phyloP scores from a whole-genome alignment of 225 moss, liverwort and hornwort species.

The Marchantia polymorpha region DNA sequence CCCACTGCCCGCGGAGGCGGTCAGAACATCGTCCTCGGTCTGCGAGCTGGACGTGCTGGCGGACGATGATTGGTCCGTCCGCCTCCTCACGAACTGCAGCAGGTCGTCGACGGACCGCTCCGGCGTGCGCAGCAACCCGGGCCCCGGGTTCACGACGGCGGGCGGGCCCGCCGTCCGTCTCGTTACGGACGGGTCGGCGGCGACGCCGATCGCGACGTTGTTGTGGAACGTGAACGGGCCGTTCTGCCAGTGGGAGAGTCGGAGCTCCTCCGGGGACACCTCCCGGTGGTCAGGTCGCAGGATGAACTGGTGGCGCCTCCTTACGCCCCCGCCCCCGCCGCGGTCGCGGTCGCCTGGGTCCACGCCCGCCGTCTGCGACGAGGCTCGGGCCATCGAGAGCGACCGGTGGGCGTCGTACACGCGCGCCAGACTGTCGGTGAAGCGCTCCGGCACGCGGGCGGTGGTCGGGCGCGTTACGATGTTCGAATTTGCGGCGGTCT shows the following conservation, averaged over 20 bases:
- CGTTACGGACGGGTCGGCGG: background rate
- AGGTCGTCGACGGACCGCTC: background rate
- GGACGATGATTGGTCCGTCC: background rate
- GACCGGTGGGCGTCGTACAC: background rate
- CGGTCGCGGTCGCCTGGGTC: background rate
- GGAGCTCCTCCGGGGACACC: constrained; percentile 5
- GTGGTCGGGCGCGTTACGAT: background rate
- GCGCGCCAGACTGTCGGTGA: background rate
- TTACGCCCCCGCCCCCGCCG: background rate
- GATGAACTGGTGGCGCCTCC: constrained; percentile 3
- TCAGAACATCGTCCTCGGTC: background rate
- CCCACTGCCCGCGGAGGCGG: too few species aligned
- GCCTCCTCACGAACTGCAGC: background rate
- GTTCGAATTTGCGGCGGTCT: background rate
- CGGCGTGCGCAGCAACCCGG: background rate
- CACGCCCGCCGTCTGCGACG: background rate
- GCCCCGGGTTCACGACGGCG: background rate
- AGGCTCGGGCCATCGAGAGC: background rate
- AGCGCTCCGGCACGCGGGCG: background rate
- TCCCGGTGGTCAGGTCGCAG: background rate
- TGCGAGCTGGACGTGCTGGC: constrained; percentile 1
- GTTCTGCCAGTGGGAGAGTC: background rate
- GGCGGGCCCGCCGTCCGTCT: background rate
- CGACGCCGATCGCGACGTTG: background rate
- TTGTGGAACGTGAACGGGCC: background rate